phyloP scores from a whole-genome alignment of 2,329 filamentous ascomycete species.

The Cercospora zeina region DNA sequence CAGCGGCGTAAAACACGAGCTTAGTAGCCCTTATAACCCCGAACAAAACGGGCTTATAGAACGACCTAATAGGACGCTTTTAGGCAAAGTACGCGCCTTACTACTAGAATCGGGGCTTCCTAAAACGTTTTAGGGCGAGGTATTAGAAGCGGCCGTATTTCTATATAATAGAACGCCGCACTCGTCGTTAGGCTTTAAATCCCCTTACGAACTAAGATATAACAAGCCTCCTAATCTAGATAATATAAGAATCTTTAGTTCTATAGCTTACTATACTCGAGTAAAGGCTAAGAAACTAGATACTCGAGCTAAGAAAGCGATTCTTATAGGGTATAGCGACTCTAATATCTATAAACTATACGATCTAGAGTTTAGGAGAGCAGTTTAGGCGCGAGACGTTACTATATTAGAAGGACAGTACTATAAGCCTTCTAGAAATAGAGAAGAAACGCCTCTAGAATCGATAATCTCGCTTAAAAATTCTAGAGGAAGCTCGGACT shows the following conservation, averaged over 20 bases:
- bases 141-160: too few relatives aligned
- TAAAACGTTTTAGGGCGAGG: too few relatives aligned
- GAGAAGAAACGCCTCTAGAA: background rate
- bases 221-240: too few relatives aligned
- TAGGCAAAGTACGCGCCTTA: too few relatives aligned
- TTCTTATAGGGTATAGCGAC: conserved; percentile 8
- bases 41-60: too few relatives aligned
- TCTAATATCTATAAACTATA: conserved; percentile 10
- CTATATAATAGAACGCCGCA: too few relatives aligned
- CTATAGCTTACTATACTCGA: conserved; percentile 8
- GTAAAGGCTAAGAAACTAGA: conserved; percentile 10
- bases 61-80: too few relatives aligned
- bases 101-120: too few relatives aligned
- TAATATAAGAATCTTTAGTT: too few relatives aligned
- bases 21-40: too few relatives aligned
- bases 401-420: background rate
- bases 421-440: background rate
- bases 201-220: too few relatives aligned
- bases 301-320: background rate
- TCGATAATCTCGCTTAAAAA: background rate
- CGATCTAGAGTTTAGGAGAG: background rate
- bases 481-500: background rate
- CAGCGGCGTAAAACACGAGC: background rate
- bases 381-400: background rate
- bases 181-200: too few relatives aligned